phyloP scores from a whole-genome alignment of 2,329 filamentous ascomycete genomes.

The Monosporascus ibericus region DNA sequence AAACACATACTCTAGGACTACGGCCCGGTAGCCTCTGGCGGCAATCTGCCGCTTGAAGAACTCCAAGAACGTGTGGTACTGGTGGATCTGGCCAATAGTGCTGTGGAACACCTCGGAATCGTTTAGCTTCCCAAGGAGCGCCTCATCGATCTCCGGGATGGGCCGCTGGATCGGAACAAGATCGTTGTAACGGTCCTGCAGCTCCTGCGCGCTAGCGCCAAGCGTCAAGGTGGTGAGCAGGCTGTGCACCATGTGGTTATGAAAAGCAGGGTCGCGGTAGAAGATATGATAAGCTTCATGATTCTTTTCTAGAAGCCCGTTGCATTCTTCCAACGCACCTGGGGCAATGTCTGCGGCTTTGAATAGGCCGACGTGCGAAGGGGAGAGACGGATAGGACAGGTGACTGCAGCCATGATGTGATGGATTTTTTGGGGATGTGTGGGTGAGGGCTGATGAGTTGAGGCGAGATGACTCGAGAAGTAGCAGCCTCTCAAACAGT shows the following conservation, averaged over 20 bases:
- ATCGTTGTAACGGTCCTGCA: constrained; percentile 22
- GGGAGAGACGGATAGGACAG: no score
- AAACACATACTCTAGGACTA: constrained; percentile 58
- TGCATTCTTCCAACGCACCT: constrained; percentile 11
- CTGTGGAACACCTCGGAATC: constrained; percentile 17
- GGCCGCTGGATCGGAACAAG: constrained; percentile 17
- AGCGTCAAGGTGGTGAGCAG: constrained; percentile 23
- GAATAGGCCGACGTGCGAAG: no score
- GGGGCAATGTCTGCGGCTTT: background rate
- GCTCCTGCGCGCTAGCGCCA: constrained; percentile 18
- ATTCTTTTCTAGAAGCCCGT: constrained; percentile 22
- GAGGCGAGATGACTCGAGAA: no score
- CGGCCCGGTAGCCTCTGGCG: constrained; percentile 44
- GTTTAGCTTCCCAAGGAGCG: constrained; percentile 10
- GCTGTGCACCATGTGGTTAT: constrained; percentile 26
- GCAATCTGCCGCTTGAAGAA: constrained; percentile 61
- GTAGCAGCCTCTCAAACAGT: no score
- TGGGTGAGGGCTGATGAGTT: no score
- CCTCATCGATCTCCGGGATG: constrained; percentile 13
- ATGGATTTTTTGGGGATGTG: no score
- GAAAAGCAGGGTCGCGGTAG: constrained; percentile 19
- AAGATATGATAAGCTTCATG: constrained; percentile 26
- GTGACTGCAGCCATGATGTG: no score
- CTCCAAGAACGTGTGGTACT: constrained; percentile 54
- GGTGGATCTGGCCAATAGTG: constrained; percentile 3